Conservation (phyloP, 179 eudicot genomes). For the Drosera spatulata region DNA sequence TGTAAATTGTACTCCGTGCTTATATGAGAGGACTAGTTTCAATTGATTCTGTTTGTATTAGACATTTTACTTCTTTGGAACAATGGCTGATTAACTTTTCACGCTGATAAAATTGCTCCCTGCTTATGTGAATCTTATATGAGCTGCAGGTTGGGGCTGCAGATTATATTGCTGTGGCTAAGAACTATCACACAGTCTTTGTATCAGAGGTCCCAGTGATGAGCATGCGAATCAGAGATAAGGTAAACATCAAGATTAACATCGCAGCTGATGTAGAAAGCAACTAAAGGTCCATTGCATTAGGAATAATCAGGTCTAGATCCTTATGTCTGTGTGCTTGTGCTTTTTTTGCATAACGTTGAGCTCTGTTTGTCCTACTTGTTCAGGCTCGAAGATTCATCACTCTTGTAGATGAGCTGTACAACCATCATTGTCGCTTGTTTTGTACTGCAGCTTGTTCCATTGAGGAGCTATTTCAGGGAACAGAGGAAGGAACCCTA, state of each 20-base stretch:
- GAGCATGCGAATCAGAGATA: conserved; percentile 97
- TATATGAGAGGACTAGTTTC: neutral
- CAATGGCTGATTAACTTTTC: neutral
- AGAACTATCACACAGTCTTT: conserved; percentile 80
- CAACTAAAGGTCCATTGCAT: too few species aligned
- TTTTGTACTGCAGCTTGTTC: conserved; percentile 74
- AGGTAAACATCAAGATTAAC: conserved; percentile 25
- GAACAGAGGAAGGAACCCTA: conserved; percentile 89
- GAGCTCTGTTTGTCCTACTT: neutral
- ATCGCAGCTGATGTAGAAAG: too few species aligned
- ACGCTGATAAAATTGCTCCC: neutral
- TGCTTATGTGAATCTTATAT: neutral
- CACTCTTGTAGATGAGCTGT: conserved; percentile 83
- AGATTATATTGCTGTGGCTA: conserved; percentile 86
- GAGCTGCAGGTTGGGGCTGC: conserved; percentile 79
- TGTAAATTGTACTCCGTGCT: neutral
- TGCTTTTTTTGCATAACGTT: neutral
- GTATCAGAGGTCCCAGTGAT: conserved; percentile 69
- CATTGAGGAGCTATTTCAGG: conserved; percentile 86
- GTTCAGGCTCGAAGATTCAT: conserved; percentile 96
- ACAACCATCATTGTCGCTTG: conserved; percentile 86
- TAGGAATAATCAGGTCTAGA: too few species aligned
- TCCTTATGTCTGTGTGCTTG: too few species aligned
- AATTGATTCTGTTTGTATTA: neutral
- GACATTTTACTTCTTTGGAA: neutral